Evolutionary conservation across 768 basidiomycete species (phyloP).

Genomic region (Tulasnella sp.): DNA sequence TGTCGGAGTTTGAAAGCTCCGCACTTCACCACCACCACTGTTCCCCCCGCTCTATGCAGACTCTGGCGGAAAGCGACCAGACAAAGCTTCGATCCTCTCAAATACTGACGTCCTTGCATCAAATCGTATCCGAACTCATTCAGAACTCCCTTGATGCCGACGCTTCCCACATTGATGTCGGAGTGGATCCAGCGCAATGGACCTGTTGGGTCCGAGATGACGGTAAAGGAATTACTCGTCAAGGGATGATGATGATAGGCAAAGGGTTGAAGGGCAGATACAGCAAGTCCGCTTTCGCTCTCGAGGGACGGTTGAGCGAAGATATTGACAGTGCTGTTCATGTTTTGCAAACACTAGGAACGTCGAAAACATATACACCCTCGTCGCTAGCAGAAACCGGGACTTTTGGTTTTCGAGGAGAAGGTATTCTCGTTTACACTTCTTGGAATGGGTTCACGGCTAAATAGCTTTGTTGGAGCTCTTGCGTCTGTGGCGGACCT

Average conservation of each 20-base stretch:
- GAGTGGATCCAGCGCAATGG: conserved; percentile 67
- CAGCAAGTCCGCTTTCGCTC: not conserved
- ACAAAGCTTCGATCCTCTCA: conserved; percentile 68
- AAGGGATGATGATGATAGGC: conserved; percentile 44
- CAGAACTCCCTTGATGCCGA: conserved; percentile 85
- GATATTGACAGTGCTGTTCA: not conserved
- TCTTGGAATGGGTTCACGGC: not conserved
- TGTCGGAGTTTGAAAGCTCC: not conserved
- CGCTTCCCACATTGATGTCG: conserved; percentile 54
- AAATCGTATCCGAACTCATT: conserved; percentile 70
- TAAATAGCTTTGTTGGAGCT: conserved; percentile 35
- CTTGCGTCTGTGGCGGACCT: conserved; percentile 74
- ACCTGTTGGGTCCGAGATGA: conserved; percentile 77
- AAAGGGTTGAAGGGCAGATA: conserved; percentile 57
- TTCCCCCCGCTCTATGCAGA: conserved; percentile 18
- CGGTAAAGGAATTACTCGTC: conserved; percentile 59
- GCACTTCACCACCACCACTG: conserved; percentile 6
- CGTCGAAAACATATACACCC: conserved; percentile 54
- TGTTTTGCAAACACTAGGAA: conserved; percentile 33
- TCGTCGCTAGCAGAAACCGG: conserved; percentile 39
- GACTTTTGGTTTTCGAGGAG: conserved; percentile 86
- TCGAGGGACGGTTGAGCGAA: not conserved
- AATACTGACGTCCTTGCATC: conserved; percentile 68
- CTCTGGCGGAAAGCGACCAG: conserved; percentile 47
- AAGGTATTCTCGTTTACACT: conserved; percentile 42